A percentile compares a stretch with the other conserved stretches of the same genome.
Evolutionary conservation across 805 yeast genomes (phyloP).

Genomic region (Zygosaccharomyces lentus): DNA sequence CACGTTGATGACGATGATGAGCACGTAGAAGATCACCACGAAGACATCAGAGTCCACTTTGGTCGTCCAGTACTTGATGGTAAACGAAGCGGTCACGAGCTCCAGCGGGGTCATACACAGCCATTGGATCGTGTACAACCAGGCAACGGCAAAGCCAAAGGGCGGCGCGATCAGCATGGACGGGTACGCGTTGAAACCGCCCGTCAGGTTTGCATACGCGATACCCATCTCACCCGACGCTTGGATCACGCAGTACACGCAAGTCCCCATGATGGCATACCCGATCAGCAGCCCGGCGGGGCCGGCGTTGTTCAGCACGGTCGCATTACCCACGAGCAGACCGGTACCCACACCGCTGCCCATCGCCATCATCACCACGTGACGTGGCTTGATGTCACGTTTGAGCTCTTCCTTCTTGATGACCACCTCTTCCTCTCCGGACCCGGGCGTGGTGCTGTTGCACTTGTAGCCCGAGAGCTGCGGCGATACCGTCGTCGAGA

Average conservation of each 20-base stretch:
- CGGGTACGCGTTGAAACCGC: constrained; percentile 58
- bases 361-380: constrained; percentile 68
- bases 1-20: constrained; percentile 45
- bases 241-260: constrained; percentile 55
- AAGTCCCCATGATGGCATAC: constrained; percentile 54
- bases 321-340: constrained; percentile 64
- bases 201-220: constrained; percentile 55
- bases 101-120: constrained; percentile 63
- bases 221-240: constrained; percentile 69
- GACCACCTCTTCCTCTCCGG: constrained; percentile 2
- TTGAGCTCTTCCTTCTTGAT: constrained; percentile 25
- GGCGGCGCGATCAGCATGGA: constrained; percentile 62
- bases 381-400: constrained; percentile 42
- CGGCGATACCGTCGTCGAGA: constrained; percentile 15
- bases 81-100: constrained; percentile 57
- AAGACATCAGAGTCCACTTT: constrained; percentile 51
- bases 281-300: constrained; percentile 61
- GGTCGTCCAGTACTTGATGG: constrained; percentile 50
- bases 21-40: constrained; percentile 53
- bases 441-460: constrained; percentile 3
- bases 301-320: constrained; percentile 55
- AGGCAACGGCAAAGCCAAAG: constrained; percentile 66
- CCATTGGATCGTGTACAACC: constrained; percentile 67
- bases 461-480: constrained; percentile 10
- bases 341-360: constrained; percentile 79